phyloP scores from a whole-genome alignment of 345 rosid genomes.

The Hibiscus tridactylites region DNA sequence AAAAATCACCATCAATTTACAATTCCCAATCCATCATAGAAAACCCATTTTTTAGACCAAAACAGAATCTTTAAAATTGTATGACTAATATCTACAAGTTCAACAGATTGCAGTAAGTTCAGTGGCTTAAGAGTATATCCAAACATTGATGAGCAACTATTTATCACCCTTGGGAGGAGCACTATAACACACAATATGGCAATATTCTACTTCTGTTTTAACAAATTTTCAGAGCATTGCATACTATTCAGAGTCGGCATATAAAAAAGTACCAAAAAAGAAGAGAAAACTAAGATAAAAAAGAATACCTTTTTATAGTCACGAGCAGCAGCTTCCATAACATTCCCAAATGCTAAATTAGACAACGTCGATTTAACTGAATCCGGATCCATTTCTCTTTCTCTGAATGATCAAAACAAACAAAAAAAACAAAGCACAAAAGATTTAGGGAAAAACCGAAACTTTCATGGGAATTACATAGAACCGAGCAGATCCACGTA shows the following conservation, averaged over 20 bases:
- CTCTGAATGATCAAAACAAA: neutral
- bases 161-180: neutral
- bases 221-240: neutral
- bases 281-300: neutral
- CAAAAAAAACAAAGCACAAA: neutral
- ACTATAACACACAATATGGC: neutral
- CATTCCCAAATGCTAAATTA: constrained; percentile 86
- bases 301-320: constrained; percentile 63
- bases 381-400: constrained; percentile 67
- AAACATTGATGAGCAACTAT: neutral
- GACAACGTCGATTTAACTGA: constrained; percentile 80
- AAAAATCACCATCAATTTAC: neutral
- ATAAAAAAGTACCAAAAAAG: neutral
- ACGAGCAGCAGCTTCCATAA: constrained; percentile 97
- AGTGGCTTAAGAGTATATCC: neutral
- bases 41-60: neutral
- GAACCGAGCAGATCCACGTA: neutral
- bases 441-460: neutral
- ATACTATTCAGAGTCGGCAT: neutral
- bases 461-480: neutral
- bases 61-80: neutral
- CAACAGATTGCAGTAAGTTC: neutral
- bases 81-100: neutral
- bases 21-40: neutral
- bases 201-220: neutral